Percentiles rank a stretch among this genome's conserved stretches.
Conservation (phyloP, 306 rosid species). For the Senna siamea region DNA sequence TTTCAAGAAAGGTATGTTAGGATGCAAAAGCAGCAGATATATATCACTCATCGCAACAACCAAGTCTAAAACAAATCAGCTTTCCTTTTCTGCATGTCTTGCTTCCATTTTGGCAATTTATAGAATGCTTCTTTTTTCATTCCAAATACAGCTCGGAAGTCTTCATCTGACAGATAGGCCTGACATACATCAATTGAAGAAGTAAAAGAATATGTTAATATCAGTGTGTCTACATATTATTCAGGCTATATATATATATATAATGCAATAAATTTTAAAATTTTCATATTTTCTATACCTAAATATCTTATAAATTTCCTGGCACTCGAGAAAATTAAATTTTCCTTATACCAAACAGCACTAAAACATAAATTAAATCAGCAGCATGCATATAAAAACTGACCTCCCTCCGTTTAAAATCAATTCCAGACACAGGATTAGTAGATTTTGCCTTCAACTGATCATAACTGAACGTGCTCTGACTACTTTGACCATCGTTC, state of each 20-base stretch:
- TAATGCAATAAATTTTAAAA: too few relatives aligned
- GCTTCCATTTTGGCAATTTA: constrained; percentile 94
- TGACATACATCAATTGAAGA: constrained; percentile 42
- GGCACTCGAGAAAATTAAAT: too few relatives aligned
- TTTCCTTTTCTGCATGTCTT: constrained; percentile 95
- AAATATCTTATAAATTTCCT: too few relatives aligned
- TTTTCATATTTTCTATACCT: too few relatives aligned
- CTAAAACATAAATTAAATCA: constrained; percentile 8
- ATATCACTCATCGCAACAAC: constrained; percentile 34
- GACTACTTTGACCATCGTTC: constrained; percentile 50
- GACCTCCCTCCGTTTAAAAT: constrained; percentile 92
- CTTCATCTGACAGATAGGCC: constrained; percentile 90
- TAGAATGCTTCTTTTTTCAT: constrained; percentile 80
- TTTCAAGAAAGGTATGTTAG: constrained; percentile 46
- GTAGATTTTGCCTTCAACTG: constrained; percentile 86
- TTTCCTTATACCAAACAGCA: too few relatives aligned
- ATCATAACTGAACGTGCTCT: constrained; percentile 66
- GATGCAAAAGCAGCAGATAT: constrained; percentile 44
- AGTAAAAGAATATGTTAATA: constrained; percentile 35
- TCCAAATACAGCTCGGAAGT: constrained; percentile 72
- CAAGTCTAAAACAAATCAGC: constrained; percentile 71
- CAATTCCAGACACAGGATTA: constrained; percentile 81
- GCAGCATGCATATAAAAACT: constrained; percentile 38
- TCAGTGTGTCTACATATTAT: not conserved
- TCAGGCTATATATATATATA: too few relatives aligned